Base-by-base conservation (phyloP, 2,329 filamentous ascomycete genomes). In the Nannizziopsis barbatae region DNA sequence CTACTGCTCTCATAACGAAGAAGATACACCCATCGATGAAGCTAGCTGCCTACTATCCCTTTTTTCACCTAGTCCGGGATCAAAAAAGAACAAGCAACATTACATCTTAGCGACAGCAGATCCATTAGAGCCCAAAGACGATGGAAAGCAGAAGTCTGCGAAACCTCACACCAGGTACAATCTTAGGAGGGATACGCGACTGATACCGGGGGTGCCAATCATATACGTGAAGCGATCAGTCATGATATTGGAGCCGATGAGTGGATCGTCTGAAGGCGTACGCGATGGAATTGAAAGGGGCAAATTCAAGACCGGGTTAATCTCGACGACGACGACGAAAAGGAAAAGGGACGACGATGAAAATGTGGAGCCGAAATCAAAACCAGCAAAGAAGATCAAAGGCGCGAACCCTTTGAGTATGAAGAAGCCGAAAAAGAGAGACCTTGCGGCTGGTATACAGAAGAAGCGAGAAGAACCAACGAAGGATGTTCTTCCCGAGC, bases 181-280 rank as follows among this genome's bases (percentile, higher is more conserved):
- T 27, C 58, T 74, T 20, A 59, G 71, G 11, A 56, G 61, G 8
- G 59, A 57, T 9, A 69, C 69, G 40, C 62, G 71, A 37, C 56
- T 64, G 14, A 67, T 73, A 9, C 69, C 69, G 11, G 71, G 71
- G 43, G 70, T 73, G 30, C 71, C 71, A 12, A 68, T 73, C 22
- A 66, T 74, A 38, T 74, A 72, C 56, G 71, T 74, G 30, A 73
- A 73, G 59, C 62, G 71, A 41, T 72, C 70, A 12, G 70, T 73
- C 6, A 73, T 73, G 71, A 64, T 73, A 11, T 56, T 73, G 48
- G 71, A 73, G 56, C 71, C 71, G 11, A 61, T 73, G 63, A 71
- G 69, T 47, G 62, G 58, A 15, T 60, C 62, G 1, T 72, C 69
- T 11, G 66, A 70, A 53, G 59, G 60, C 17, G 59, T 71, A 10